Percentiles rank a stretch among this genome's conserved stretches.
These are phyloP conservation scores for Mariannaea sp. DNA, from an alignment of 2,329 filamentous ascomycete species.

Conservation along the genomic window DNA sequence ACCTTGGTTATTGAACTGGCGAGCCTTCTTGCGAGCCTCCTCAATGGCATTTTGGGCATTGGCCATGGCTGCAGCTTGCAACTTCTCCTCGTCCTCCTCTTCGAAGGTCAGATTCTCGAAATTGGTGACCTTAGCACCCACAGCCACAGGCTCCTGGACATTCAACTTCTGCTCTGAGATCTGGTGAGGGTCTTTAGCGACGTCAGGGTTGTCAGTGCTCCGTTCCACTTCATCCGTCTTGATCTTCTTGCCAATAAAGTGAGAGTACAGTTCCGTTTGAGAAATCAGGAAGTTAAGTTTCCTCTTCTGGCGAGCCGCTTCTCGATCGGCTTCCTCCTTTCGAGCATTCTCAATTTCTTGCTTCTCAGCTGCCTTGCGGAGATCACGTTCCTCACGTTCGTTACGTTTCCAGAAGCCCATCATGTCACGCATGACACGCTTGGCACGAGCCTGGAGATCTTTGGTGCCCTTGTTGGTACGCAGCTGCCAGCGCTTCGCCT, in stretches of 20 bases:
- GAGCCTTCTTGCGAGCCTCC: slow-evolving; percentile 89
- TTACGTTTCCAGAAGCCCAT: slow-evolving; percentile 99
- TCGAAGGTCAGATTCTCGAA: slow-evolving; percentile 97
- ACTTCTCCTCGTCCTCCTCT: slow-evolving; percentile 82
- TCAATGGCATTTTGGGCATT: slow-evolving; percentile 96
- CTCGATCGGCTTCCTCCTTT: slow-evolving; percentile 94
- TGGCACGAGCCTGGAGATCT: slow-evolving; percentile 93
- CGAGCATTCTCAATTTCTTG: slow-evolving; percentile 96
- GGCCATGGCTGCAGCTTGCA: slow-evolving; percentile 85
- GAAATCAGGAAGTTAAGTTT: slow-evolving; percentile 99
- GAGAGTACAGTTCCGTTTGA: slow-evolving; percentile 97
- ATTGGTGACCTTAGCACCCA: slow-evolving; percentile 78
- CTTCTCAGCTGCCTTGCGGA: slow-evolving; percentile 90
- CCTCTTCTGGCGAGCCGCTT: slow-evolving; percentile 95
- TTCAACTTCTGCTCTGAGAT: slow-evolving; percentile 51
- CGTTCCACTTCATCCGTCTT: slow-evolving; percentile 95
- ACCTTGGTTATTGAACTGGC: slow-evolving; percentile 84
- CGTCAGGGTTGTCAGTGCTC: slow-evolving; percentile 81
- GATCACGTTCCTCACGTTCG: slow-evolving; percentile 93
- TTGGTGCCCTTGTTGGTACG: slow-evolving; percentile 99
- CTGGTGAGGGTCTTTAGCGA: slow-evolving; percentile 57
- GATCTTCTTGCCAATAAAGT: slow-evolving; percentile 99
- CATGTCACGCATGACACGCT: slow-evolving; percentile 99
- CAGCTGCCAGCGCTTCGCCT: slow-evolving; percentile 95
- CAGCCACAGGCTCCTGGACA: slow-evolving; percentile 57